These are phyloP conservation scores for Ceratocystis eucalypticola DNA, from an alignment of 2,329 filamentous ascomycete genomes.

Conservation along the genomic window DNA sequence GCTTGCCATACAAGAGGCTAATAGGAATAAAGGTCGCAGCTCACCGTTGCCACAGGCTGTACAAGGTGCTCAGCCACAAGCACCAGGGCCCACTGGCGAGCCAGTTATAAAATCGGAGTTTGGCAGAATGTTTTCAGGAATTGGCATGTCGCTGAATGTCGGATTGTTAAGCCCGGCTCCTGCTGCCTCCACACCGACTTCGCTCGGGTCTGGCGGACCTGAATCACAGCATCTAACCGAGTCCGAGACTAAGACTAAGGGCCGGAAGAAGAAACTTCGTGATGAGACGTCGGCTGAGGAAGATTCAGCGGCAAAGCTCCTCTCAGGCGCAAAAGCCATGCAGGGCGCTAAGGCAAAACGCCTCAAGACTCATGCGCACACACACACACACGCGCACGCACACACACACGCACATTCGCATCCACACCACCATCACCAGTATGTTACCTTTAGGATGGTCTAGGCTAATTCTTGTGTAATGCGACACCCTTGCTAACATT, in stretches of 20 bases:
- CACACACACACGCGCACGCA: constrained; percentile 27
- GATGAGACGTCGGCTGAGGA: constrained; percentile 58
- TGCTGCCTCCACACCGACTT: constrained; percentile 29
- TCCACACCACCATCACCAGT: constrained; percentile 53
- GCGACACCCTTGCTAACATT: background rate
- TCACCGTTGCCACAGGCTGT: constrained; percentile 89
- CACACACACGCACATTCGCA: constrained; percentile 32
- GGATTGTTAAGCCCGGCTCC: constrained; percentile 40
- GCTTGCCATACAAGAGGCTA: constrained; percentile 67
- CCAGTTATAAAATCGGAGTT: constrained; percentile 90
- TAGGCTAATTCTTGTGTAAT: background rate
- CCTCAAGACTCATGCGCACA: constrained; percentile 44
- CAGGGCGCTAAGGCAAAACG: constrained; percentile 53
- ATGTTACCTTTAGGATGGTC: constrained; percentile 27
- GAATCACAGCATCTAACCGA: constrained; percentile 31
- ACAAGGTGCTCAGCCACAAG: constrained; percentile 74
- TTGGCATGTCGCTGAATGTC: constrained; percentile 48
- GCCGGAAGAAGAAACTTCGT: constrained; percentile 55
- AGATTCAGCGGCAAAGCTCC: constrained; percentile 39
- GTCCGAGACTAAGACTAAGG: constrained; percentile 31
- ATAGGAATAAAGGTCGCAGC: constrained; percentile 59
- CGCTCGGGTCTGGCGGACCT: constrained; percentile 26
- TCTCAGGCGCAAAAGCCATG: constrained; percentile 33
- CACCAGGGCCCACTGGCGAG: constrained; percentile 65
- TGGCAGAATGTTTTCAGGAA: constrained; percentile 88